Percentiles rank a stretch among this genome's conserved stretches.
phyloP scores from a whole-genome alignment of 2,329 filamentous ascomycete genomes.

The Cladophialophora exuberans region DNA sequence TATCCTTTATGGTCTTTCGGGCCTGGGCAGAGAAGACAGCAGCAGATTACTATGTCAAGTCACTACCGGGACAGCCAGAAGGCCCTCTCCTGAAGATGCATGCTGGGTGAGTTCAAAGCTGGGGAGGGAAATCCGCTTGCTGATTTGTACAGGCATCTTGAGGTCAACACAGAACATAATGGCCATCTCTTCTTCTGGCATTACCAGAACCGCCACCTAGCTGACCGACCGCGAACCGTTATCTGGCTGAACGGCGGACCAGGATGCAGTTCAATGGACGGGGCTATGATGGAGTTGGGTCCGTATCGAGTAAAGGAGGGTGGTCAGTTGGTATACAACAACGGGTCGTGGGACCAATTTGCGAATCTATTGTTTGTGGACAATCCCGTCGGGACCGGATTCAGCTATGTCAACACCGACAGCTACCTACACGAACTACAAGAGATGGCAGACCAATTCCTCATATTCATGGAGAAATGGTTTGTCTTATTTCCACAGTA shows the following conservation, averaged over 20 bases:
- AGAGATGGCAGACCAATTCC: conserved; percentile 86
- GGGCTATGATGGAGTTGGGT: conserved; percentile 93
- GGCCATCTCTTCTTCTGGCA: conserved; percentile 99
- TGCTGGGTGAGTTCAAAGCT: conserved; percentile 72
- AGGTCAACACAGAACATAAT: conserved; percentile 80
- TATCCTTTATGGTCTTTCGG: conserved; percentile 6
- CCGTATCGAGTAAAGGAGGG: conserved; percentile 84
- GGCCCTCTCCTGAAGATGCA: conserved; percentile 91
- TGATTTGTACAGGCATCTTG: conserved; percentile 71
- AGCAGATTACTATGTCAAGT: conserved; percentile 86
- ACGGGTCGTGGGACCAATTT: conserved; percentile 98
- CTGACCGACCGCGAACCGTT: conserved; percentile 84
- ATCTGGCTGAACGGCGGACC: conserved; percentile 98
- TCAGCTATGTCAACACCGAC: conserved; percentile 91
- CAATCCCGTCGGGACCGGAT: conserved; percentile 94
- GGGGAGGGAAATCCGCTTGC: neutral
- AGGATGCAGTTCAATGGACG: conserved; percentile 96
- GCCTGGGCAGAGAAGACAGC: conserved; percentile 59
- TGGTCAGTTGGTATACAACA: conserved; percentile 73
- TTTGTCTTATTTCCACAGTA: conserved; percentile 91
- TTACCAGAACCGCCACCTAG: conserved; percentile 93
- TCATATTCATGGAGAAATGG: conserved; percentile 88
- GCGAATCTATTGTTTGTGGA: conserved; percentile 96
- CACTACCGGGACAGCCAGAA: conserved; percentile 80
- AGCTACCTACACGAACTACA: conserved; percentile 82